Conservation (phyloP, 2,329 filamentous ascomycete species). For the Venturia asperata region DNA sequence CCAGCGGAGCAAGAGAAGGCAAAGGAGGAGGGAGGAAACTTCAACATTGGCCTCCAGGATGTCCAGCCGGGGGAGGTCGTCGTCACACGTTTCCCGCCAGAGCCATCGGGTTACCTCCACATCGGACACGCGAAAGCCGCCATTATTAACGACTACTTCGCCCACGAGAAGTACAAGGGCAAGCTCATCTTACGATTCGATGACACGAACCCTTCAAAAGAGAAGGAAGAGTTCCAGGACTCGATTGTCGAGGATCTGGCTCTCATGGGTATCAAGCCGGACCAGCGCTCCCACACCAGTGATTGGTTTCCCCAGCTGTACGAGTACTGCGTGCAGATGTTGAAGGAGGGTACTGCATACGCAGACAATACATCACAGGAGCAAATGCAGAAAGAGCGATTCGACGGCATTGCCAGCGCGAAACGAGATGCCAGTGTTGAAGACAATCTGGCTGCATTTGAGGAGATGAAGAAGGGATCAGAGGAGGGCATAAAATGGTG, state of each 20-base stretch:
- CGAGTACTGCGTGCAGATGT: constrained; percentile 74
- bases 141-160: constrained; percentile 92
- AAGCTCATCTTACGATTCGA: constrained; percentile 89
- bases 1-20: constrained; percentile 62
- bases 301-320: constrained; percentile 95
- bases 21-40: constrained; percentile 75
- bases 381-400: constrained; percentile 77
- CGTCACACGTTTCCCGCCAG: constrained; percentile 85
- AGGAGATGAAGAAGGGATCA: constrained; percentile 85
- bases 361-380: constrained; percentile 91
- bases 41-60: constrained; percentile 79
- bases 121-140: constrained; percentile 95
- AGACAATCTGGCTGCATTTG: constrained; percentile 78
- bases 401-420: constrained; percentile 74
- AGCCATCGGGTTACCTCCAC: constrained; percentile 92
- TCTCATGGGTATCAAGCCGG: constrained; percentile 86
- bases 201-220: constrained; percentile 94
- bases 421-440: constrained; percentile 71
- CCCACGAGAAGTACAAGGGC: constrained; percentile 85
- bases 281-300: constrained; percentile 80
- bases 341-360: constrained; percentile 82
- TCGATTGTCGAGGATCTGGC: constrained; percentile 86
- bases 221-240: constrained; percentile 95
- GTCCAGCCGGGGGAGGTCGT: constrained; percentile 67
- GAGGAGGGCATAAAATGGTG: constrained; percentile 77